Conservation (phyloP, 192 early-diverging fungal species). For the Pilobolus umbonatus region DNA sequence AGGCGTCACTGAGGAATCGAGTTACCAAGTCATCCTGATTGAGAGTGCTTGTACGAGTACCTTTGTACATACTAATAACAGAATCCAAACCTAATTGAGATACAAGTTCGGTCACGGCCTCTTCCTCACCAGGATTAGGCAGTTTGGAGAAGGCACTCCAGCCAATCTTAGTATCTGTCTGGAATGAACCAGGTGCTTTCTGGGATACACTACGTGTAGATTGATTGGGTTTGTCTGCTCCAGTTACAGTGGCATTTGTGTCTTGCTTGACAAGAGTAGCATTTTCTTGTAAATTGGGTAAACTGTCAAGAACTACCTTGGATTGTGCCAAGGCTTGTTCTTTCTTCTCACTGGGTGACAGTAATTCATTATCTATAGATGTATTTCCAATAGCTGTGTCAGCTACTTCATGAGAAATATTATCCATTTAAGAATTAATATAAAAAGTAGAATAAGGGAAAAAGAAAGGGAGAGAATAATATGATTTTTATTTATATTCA, state of each 20-base stretch:
- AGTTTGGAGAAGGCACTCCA: slow-evolving; percentile 33
- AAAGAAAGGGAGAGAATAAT: not conserved
- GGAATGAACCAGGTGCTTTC: slow-evolving; percentile 14
- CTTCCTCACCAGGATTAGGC: slow-evolving; percentile 31
- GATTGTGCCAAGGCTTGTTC: slow-evolving; percentile 16
- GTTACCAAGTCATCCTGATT: slow-evolving; percentile 22
- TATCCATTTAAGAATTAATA: slow-evolving; percentile 2
- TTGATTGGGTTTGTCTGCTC: slow-evolving; percentile 1
- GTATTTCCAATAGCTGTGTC: slow-evolving; percentile 1
- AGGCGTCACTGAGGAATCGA: slow-evolving; percentile 32
- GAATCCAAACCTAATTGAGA: slow-evolving; percentile 12
- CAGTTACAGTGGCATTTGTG: slow-evolving; percentile 14
- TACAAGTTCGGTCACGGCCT: not conserved
- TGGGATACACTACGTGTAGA: not conserved
- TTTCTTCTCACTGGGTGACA: slow-evolving; percentile 20
- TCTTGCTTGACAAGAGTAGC: slow-evolving; percentile 15
- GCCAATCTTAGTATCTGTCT: slow-evolving; percentile 12
- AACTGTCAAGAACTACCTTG: slow-evolving; percentile 4
- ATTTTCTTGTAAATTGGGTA: not conserved
- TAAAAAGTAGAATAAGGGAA: slow-evolving; percentile 8
- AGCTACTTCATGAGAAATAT: not conserved
- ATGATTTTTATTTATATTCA: not conserved
- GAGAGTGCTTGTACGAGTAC: not conserved
- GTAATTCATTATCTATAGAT: not conserved
- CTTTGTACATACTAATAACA: slow-evolving; percentile 9